Evolutionary conservation across 441 rosid species (phyloP), one percentile per base, ranked within the genome.

Genomic region (Daphne laureola): DNA sequence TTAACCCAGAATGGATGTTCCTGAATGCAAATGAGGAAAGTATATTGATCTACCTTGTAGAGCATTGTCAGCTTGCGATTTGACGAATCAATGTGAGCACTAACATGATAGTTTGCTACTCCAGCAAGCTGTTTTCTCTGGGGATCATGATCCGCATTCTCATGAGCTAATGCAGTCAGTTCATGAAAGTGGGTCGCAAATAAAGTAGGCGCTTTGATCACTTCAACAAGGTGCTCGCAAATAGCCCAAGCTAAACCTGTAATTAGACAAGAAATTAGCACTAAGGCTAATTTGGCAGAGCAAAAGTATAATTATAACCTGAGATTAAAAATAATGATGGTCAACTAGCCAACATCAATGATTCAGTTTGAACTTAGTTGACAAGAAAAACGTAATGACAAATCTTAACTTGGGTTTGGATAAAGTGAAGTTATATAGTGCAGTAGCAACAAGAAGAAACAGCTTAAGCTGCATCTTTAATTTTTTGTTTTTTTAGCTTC

Each of bases 131-230:
- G 86, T 66, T 75, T 80, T 54, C 35, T 25, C 9, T 62, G 60
- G 18, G 68, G 48, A 51, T 69, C 79, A 47, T 51, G 46, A 55
- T 68, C 71, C 54, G 62, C 59, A 61, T 75, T 84, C 68, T 78
- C 78, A 71, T 75, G 72, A 54, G 88, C 90, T 73, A 94, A 74
- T 36, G 90, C 96, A 71, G 99, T 94, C 73, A 90, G 79, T 69
- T 94, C 99, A 61, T 90, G 99, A 72, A 94, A 94, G 78, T 94
- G 99, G 51, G 98, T 90, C 49, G 99, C 99, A 60, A 94, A 94
- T 60, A 94, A 64, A 12, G 96, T 82, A 16, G 99, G 98, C 25
- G 99, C 95, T 72, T 83, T 86, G 63, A 86, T 82, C 73, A 67
- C 94, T 75, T 82, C 82, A 59, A 87, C 82, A 59, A 94, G 79